phyloP scores from a whole-genome alignment of 1,284 basidiomycete genomes.

The Xerocomus amazonicus region DNA sequence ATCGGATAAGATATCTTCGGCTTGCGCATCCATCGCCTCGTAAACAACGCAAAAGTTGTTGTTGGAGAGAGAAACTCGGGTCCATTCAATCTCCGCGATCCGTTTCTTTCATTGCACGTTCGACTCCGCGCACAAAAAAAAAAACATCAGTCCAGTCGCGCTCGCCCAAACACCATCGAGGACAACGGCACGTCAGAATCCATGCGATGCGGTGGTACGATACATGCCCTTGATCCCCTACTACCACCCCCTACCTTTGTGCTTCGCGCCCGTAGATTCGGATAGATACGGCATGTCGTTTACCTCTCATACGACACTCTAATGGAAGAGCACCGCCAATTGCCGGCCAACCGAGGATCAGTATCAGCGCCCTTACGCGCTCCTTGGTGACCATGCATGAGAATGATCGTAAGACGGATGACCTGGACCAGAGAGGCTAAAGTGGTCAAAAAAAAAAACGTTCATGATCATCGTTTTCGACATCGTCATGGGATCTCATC shows the following conservation, averaged over 20 bases:
- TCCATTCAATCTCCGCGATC: constrained; percentile 28
- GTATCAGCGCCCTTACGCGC: background rate
- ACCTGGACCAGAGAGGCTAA: no score
- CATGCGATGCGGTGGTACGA: no score
- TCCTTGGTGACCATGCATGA: background rate
- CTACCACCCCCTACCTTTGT: background rate
- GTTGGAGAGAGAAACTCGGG: background rate
- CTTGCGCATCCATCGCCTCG: constrained; percentile 15
- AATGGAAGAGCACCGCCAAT: background rate
- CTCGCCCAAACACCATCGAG: background rate
- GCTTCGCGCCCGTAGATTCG: background rate
- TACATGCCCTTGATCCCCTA: no score
- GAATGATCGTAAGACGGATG: no score
- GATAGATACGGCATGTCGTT: background rate
- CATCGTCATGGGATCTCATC: constrained; percentile 9
- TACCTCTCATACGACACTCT: background rate
- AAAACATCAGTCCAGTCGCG: no score
- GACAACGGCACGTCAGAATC: background rate
- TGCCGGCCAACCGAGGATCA: background rate
- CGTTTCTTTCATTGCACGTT: background rate
- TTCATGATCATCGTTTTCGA: constrained; percentile 27
- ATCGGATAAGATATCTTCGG: constrained; percentile 49
- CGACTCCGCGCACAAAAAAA: constrained; percentile 11
- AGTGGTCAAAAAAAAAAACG: background rate
- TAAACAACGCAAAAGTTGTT: background rate